Percentiles rank a stretch among this genome's conserved stretches.
phyloP scores from a whole-genome alignment of 345 rosid genomes.

The Excoecaria cochinchinensis region DNA sequence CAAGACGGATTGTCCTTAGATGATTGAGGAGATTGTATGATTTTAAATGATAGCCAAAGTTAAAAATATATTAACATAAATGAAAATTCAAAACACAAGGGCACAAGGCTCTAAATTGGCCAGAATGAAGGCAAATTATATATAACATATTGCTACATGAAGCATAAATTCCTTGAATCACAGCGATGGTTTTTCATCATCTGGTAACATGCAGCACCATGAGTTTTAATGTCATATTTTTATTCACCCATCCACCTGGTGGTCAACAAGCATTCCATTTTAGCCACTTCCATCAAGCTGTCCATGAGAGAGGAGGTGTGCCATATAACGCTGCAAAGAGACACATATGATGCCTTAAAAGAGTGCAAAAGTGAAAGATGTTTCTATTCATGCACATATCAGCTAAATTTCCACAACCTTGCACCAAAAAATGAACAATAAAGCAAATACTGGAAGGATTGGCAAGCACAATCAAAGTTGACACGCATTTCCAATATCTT shows the following conservation, averaged over 20 bases:
- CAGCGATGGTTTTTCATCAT: neutral
- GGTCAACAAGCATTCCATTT: slow-evolving; percentile 7
- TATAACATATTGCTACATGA: too few species aligned
- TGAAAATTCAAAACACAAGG: too few species aligned
- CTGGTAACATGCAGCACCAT: neutral
- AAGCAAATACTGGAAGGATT: neutral
- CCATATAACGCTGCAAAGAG: slow-evolving; percentile 79
- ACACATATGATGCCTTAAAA: slow-evolving; percentile 3
- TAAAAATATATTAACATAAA: too few species aligned
- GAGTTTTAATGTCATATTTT: neutral
- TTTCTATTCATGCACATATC: neutral
- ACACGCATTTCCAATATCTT: neutral
- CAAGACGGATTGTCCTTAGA: too few species aligned
- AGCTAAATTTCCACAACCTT: neutral
- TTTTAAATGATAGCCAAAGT: too few species aligned
- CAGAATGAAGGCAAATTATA: too few species aligned
- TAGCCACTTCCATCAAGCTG: slow-evolving; percentile 79
- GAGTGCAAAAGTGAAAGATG: slow-evolving; percentile 3
- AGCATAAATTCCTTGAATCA: neutral
- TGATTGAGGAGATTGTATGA: too few species aligned
- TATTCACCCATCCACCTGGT: neutral
- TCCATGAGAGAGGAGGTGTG: slow-evolving; percentile 85
- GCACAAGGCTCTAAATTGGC: too few species aligned
- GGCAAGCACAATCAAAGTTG: neutral
- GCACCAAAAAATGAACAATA: neutral